Conservation (phyloP, 495 filamentous ascomycete genomes). For the Penicillium cosmopolitanum region DNA sequence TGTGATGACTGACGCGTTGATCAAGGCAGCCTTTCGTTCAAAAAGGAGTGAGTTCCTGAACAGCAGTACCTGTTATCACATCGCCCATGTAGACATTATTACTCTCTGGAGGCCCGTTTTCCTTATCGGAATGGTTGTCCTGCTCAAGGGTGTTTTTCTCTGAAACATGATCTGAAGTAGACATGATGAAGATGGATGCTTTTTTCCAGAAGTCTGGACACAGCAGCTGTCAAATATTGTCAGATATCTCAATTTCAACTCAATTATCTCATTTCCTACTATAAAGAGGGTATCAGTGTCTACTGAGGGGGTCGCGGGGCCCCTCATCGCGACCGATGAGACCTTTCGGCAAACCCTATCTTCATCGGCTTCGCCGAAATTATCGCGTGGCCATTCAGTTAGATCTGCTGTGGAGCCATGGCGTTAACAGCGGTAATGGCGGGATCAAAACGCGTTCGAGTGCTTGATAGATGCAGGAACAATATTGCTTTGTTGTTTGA, state of each 20-base stretch:
- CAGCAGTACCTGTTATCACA: background rate
- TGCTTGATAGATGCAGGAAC: background rate
- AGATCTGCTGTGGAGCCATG: background rate
- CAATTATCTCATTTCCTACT: background rate
- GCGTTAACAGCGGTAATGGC: conserved; percentile 3
- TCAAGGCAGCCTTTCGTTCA: conserved; percentile 8
- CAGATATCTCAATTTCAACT: background rate
- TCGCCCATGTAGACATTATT: background rate
- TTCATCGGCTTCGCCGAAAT: conserved; percentile 2
- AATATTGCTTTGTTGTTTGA: too few relatives aligned
- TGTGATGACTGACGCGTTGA: conserved; percentile 5
- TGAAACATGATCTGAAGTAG: background rate
- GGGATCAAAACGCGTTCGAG: background rate
- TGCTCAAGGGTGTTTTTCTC: background rate
- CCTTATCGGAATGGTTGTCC: background rate
- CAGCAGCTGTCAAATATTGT: background rate
- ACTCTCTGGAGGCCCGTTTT: background rate
- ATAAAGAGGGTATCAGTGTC: background rate
- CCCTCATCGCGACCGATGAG: background rate
- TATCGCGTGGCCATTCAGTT: background rate
- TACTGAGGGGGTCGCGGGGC: background rate
- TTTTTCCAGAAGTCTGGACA: conserved; percentile 1
- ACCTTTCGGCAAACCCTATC: conserved; percentile 12
- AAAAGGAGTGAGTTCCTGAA: conserved; percentile 4
- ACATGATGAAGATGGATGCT: conserved; percentile 5